Conservation (phyloP, 169 alveolate species). For the Eimeria tenella region DNA sequence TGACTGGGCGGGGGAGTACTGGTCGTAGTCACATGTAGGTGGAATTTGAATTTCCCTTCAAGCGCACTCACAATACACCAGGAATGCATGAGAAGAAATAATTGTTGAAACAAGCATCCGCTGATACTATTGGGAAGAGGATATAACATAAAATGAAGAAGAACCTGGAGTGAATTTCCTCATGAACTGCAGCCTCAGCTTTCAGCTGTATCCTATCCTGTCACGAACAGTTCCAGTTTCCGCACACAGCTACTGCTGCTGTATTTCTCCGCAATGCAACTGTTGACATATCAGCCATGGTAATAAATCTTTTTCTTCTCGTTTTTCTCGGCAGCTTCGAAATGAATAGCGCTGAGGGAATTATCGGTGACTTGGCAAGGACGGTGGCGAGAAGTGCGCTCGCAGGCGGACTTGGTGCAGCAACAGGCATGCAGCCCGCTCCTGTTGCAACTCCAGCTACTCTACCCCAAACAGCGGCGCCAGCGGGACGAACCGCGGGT, state of each 20-base stretch:
- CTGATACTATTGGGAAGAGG: not conserved
- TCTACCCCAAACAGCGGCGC: not conserved
- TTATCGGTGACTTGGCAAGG: not conserved
- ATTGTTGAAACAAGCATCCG: not conserved
- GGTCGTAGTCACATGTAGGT: not conserved
- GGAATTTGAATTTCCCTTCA: not conserved
- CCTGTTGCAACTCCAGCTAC: not conserved
- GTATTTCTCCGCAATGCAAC: not conserved
- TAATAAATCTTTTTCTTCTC: not conserved
- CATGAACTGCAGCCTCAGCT: not conserved
- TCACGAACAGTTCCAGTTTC: not conserved
- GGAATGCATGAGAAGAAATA: not conserved
- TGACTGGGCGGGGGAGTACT: not conserved
- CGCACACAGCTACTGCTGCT: not conserved
- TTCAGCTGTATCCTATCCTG: not conserved
- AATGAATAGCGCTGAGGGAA: not conserved
- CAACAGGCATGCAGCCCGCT: not conserved
- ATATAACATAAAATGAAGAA: not conserved
- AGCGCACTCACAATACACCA: not conserved
- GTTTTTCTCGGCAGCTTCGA: not conserved
- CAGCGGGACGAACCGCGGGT: conserved; percentile 10
- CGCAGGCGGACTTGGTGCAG: conserved; percentile 29
- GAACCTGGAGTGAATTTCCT: not conserved
- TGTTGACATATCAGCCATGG: not conserved
- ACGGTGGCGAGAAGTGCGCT: not conserved